Conservation (phyloP, 495 filamentous ascomycete genomes). For the Glutinoglossum americanum region DNA sequence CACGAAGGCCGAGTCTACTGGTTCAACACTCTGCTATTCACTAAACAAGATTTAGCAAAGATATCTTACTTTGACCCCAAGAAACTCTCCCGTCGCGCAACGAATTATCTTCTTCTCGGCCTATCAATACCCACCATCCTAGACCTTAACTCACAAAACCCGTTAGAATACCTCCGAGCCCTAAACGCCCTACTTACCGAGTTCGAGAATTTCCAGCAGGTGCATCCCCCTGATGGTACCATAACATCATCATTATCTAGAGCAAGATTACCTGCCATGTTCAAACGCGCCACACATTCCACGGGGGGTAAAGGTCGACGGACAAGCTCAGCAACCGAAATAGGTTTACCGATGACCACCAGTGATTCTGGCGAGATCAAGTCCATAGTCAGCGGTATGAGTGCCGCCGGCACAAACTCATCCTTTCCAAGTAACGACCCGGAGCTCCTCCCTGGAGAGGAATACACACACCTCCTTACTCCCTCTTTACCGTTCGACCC, state of each 20-base stretch:
- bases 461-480: slow-evolving; percentile 73
- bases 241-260: slow-evolving; percentile 49
- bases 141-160: slow-evolving; percentile 56
- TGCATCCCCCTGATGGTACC: slow-evolving; percentile 56
- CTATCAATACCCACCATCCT: slow-evolving; percentile 74
- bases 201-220: slow-evolving; percentile 79
- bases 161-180: slow-evolving; percentile 67
- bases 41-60: slow-evolving; percentile 53
- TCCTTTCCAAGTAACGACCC: slow-evolving; percentile 7
- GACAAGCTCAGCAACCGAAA: slow-evolving; percentile 46
- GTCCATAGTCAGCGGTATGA: slow-evolving; percentile 17
- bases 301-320: slow-evolving; percentile 44
- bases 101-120: slow-evolving; percentile 82
- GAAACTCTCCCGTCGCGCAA: slow-evolving; percentile 30
- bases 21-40: slow-evolving; percentile 91
- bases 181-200: slow-evolving; percentile 72
- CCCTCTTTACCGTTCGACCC: slow-evolving; percentile 91
- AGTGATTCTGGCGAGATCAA: slow-evolving; percentile 25
- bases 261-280: slow-evolving; percentile 71
- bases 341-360: slow-evolving; percentile 34
- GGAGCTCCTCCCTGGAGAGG: slow-evolving; percentile 32
- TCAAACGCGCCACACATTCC: slow-evolving; percentile 45
- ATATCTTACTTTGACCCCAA: slow-evolving; percentile 41
- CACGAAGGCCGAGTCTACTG: slow-evolving; percentile 89
- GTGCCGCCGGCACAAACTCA: background rate